Base-by-base conservation (phyloP, 192 early-diverging fungal species). In the Pilaira anomala region DNA sequence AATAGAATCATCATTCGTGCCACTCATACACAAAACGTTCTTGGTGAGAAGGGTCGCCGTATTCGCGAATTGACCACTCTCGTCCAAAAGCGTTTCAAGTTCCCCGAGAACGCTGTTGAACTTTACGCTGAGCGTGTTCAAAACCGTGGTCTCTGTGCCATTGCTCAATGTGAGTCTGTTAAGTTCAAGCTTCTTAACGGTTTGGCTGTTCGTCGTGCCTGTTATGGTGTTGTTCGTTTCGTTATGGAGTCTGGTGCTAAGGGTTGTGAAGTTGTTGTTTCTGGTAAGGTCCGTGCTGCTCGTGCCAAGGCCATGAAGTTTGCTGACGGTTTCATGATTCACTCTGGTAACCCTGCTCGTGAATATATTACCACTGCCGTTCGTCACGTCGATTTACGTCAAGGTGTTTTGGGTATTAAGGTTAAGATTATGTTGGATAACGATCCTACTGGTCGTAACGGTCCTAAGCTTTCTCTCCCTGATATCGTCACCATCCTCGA, bases 271-370 rank as follows among this genome's bases (percentile, higher is more conserved):
- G 97, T 98, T 64, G 85, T 98, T 76, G 91, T 98, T 66, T 97
- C 95, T 68, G 97, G 97, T 68, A 98, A 98, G 90, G 89, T 98
- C 69, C 95, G 97, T 82, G 97, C 90, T 80, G 95, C 95, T 66
- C 97, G 97, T 94, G 97, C 97, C 80, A 98, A 98, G 93, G 87
- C 97, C 60, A 97, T 97, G 97, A 98, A 98, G 90, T 98, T 98
- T 82, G 85, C 88, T 76, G 95, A 97, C 74, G 97, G 97, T 68
- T 97, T 98, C 90, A 96, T 98, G 94, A 91, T 98, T 81, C 94
- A 98, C 93, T 96, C 95, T 77, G 97, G 97, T 85, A 91, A 97
- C 80, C 97, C 97, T 79, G 91, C 93, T 75, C 80, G 84, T 76
- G 92, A 95, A 80, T 95, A 86, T 78, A 95, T 98, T 75, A 94